Percentiles rank a stretch among this genome's conserved stretches.
phyloP scores from a whole-genome alignment of 306 rosid genomes.

The Ochetophila trinervis region DNA sequence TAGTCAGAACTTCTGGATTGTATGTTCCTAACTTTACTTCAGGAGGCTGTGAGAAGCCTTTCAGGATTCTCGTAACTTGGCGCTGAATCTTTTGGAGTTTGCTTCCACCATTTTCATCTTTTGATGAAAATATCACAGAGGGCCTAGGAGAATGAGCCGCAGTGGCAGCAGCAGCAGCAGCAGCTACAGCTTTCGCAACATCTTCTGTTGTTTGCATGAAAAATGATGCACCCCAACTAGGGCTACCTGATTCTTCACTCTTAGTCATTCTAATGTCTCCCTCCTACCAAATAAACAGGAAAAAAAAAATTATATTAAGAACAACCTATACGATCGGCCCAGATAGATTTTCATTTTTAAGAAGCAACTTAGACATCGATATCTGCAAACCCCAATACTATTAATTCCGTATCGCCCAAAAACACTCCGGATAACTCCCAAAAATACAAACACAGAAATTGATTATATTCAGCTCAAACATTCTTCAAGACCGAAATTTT shows the following conservation, averaged over 20 bases:
- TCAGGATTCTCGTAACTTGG: slow-evolving; percentile 63
- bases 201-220: slow-evolving; percentile 79
- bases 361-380: background rate
- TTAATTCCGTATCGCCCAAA: background rate
- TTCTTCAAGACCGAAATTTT: background rate
- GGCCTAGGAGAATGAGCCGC: slow-evolving; percentile 67
- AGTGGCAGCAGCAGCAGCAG: slow-evolving; percentile 62
- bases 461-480: background rate
- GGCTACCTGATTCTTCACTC: slow-evolving; percentile 64
- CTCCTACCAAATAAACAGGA: slow-evolving; percentile 18
- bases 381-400: background rate
- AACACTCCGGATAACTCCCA: background rate
- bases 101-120: slow-evolving; percentile 60
- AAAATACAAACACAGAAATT: background rate
- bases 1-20: slow-evolving; percentile 87
- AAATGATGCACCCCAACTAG: slow-evolving; percentile 78
- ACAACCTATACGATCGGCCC: background rate
- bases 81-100: slow-evolving; percentile 68
- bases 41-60: slow-evolving; percentile 72
- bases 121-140: slow-evolving; percentile 67
- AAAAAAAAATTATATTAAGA: background rate
- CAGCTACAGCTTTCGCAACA: slow-evolving; percentile 70
- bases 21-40: slow-evolving; percentile 55
- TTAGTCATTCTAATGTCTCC: slow-evolving; percentile 37
- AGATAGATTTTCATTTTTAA: background rate